Base-by-base conservation (phyloP, 1,139 yeast species). In the Arxiozyma bovina region DNA sequence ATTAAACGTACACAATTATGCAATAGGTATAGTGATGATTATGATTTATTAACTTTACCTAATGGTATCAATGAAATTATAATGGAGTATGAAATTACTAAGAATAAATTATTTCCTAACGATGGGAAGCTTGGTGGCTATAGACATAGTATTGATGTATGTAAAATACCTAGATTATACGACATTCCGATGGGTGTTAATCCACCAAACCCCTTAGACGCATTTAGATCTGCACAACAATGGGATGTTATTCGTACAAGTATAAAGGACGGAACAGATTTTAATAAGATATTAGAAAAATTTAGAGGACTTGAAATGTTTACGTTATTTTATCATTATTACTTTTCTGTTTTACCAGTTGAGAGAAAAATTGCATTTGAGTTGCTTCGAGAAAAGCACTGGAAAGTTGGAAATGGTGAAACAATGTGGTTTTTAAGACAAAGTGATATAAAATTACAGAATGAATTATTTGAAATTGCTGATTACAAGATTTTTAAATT, bases 31-130 rank as follows among this genome's bases (percentile, higher is more conserved):
- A 40, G 53, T 18, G 48, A 58, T 3, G 70, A 72, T 55, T 59
- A 62, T 23, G 68, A 75, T 55, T 73, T 83, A 57, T 67, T 82
- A 45, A 73, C 72, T 51, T 69, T 83, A 53, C 91, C 93, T 4
- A 83, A 88, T 7, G 94, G 94, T 34, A 78, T 86, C 45, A 91
- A 86, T 67, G 83, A 82, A 61, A 76, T 63, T 45, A 62, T 68
- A 18, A 61, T 68, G 63, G 67, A 69, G 15, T 62, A 60, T 27
- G 62, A 65, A 27, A 44, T 68, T 18, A 59, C 60, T 45, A 58
- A 59, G 18, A 63, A 63, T 49, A 55, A 58, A 9, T 44, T 66
- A 34, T 60, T 58, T 48, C 51, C 58, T 2, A 58, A 58, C n/a
- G 57, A 62, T 53, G 63, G 64, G 17, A 62, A 58, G 50, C 41